Percentiles rank a stretch among this genome's conserved stretches.
Evolutionary conservation across 495 filamentous ascomycete species (phyloP).

Genomic region (Apiosordaria backusii): DNA sequence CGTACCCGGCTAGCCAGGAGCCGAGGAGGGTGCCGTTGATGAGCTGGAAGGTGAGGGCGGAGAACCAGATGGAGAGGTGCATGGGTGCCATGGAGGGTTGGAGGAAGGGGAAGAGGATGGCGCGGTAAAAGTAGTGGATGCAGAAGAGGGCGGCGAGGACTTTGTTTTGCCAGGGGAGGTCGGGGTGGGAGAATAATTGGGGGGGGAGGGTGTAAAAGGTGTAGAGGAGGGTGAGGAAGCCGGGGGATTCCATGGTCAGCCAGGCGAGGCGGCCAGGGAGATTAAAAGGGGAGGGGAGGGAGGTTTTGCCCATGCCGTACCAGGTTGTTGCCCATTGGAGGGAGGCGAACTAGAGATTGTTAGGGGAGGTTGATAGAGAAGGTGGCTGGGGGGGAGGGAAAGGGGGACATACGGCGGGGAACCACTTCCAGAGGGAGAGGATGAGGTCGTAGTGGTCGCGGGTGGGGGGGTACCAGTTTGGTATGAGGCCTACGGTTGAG

Average conservation of each 20-base stretch:
- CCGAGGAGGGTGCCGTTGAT: conserved; percentile 73
- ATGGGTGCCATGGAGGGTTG: conserved; percentile 91
- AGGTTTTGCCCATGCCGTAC: conserved; percentile 87
- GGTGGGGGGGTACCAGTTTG: conserved; percentile 51
- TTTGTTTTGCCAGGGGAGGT: conserved; percentile 66
- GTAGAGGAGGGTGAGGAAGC: conserved; percentile 73
- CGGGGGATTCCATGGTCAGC: conserved; percentile 80
- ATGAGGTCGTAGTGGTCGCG: conserved; percentile 49
- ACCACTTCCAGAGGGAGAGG: conserved; percentile 52
- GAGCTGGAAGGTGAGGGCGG: conserved; percentile 68
- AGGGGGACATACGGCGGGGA: conserved; percentile 35
- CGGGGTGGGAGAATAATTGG: conserved; percentile 41
- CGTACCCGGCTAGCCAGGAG: conserved; percentile 76
- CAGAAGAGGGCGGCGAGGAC: conserved; percentile 63
- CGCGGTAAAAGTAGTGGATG: conserved; percentile 86
- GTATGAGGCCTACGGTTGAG: conserved; percentile 34
- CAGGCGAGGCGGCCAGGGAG: conserved; percentile 84
- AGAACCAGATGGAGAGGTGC: conserved; percentile 58
- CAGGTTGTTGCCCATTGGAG: conserved; percentile 61
- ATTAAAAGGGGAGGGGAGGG: conserved; percentile 60
- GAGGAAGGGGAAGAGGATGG: conserved; percentile 73
- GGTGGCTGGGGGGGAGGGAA: neutral
- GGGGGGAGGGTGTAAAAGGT: conserved; percentile 63
- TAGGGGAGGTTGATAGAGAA: neutral
- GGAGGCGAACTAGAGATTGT: conserved; percentile 47